A percentile compares a stretch with the other conserved stretches of the same genome.
Conservation (phyloP, 768 basidiomycete genomes). For the Pilatotrama ljubarskyi region DNA sequence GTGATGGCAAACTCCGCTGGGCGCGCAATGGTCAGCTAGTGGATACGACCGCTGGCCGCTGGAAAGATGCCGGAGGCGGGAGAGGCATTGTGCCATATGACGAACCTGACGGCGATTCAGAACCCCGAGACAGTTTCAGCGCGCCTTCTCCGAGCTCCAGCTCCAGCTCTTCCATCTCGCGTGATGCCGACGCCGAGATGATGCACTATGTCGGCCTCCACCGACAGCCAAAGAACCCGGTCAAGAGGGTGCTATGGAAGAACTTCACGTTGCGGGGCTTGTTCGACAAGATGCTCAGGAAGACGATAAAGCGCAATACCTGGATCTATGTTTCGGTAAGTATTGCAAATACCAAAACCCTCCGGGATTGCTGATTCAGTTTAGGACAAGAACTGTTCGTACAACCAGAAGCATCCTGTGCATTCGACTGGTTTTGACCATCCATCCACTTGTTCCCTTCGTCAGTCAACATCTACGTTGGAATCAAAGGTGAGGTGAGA, state of each 20-base stretch:
- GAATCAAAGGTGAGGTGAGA: slow-evolving; percentile 51
- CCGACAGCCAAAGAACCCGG: slow-evolving; percentile 36
- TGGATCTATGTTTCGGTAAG: slow-evolving; percentile 70
- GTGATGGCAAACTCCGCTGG: slow-evolving; percentile 56
- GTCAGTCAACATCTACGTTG: slow-evolving; percentile 63
- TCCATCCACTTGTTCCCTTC: not conserved
- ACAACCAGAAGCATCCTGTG: not conserved
- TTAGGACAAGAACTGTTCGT: slow-evolving; percentile 56
- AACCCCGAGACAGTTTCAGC: slow-evolving; percentile 14
- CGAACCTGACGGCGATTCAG: slow-evolving; percentile 21
- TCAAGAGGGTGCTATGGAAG: slow-evolving; percentile 42
- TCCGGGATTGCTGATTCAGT: slow-evolving; percentile 1
- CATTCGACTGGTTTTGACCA: not conserved
- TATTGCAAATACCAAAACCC: not conserved
- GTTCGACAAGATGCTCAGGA: slow-evolving; percentile 53
- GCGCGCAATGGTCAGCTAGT: slow-evolving; percentile 56
- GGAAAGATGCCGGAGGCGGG: slow-evolving; percentile 63
- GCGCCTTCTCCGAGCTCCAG: slow-evolving; percentile 14
- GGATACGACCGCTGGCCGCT: slow-evolving; percentile 59
- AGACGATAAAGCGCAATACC: slow-evolving; percentile 58
- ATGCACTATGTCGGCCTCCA: slow-evolving; percentile 43
- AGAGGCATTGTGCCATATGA: slow-evolving; percentile 48
- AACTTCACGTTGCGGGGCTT: slow-evolving; percentile 53
- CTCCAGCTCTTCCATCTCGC: slow-evolving; percentile 16
- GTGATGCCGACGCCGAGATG: slow-evolving; percentile 34